These are phyloP conservation scores for Sugiyamaella qingdaonensis DNA, from an alignment of 805 yeast genomes.

Conservation along the genomic window DNA sequence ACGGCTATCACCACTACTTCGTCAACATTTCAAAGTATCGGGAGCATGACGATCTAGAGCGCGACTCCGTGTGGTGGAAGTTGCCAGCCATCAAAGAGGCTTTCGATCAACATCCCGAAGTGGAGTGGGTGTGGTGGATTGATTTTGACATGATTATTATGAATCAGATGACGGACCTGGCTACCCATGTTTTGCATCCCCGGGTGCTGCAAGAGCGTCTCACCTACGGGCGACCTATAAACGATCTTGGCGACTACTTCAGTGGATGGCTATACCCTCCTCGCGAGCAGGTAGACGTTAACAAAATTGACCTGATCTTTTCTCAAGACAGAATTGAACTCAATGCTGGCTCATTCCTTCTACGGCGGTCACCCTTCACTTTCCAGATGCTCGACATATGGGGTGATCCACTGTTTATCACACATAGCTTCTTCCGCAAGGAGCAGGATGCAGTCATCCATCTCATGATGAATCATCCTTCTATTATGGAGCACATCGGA, in stretches of 20 bases:
- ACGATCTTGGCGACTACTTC: constrained; percentile 14
- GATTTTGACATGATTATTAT: constrained; percentile 34
- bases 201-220: constrained; percentile 24
- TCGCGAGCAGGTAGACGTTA: constrained; percentile 17
- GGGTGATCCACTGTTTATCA: constrained; percentile 24
- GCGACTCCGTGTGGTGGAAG: constrained; percentile 30
- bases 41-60: constrained; percentile 6
- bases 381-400: constrained; percentile 27
- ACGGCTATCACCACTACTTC: constrained; percentile 32
- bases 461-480: constrained; percentile 18
- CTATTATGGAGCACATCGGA: constrained; percentile 25
- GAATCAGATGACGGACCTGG: constrained; percentile 29
- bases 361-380: constrained; percentile 24
- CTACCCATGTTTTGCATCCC: constrained; percentile 27
- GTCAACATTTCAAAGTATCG: constrained; percentile 24
- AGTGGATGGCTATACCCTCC: constrained; percentile 7
- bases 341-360: constrained; percentile 32
- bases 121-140: constrained; percentile 38
- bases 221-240: constrained; percentile 22
- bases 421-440: constrained; percentile 13
- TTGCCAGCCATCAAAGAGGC: constrained; percentile 32
- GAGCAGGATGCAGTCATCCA: constrained; percentile 27
- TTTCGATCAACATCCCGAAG: constrained; percentile 28
- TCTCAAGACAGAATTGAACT: constrained; percentile 28
- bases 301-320: constrained; percentile 25